Percentiles rank a stretch among this genome's conserved stretches.
Conservation (phyloP, 257 asterid species). For the Cinchona pubescens region DNA sequence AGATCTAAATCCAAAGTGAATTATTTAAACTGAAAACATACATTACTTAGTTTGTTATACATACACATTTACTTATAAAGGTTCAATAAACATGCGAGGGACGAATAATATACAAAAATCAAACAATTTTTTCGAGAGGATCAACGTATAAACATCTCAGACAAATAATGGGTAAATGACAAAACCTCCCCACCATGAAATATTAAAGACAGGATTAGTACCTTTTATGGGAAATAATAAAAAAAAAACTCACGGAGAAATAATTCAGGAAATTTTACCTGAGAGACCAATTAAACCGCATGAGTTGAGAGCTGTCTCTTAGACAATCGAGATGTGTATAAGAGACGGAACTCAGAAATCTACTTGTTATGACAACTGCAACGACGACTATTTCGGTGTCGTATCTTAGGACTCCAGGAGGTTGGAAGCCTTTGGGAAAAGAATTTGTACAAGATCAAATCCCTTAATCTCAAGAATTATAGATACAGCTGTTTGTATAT, state of each 20-base stretch:
- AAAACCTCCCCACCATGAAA: no score
- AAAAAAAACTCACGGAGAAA: background rate
- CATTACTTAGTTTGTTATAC: background rate
- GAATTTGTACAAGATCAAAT: background rate
- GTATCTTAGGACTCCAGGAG: background rate
- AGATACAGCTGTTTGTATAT: constrained; percentile 11
- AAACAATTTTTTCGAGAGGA: no score
- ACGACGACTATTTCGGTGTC: constrained; percentile 12
- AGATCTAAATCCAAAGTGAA: background rate
- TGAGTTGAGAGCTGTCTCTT: no score
- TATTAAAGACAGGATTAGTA: no score
- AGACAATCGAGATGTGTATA: no score
- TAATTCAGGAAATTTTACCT: background rate
- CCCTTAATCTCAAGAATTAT: background rate
- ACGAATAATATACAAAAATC: background rate
- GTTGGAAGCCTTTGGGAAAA: background rate
- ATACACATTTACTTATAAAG: background rate
- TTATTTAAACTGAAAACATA: background rate
- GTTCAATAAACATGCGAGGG: background rate
- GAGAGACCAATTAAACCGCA: background rate
- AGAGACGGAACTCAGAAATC: background rate
- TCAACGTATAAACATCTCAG: no score
- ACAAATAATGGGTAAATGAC: no score
- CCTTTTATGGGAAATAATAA: no score
- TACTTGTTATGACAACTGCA: constrained; percentile 1